Conservation (phyloP, 106 monocot genomes). For the Apostasia shenzhenica region DNA sequence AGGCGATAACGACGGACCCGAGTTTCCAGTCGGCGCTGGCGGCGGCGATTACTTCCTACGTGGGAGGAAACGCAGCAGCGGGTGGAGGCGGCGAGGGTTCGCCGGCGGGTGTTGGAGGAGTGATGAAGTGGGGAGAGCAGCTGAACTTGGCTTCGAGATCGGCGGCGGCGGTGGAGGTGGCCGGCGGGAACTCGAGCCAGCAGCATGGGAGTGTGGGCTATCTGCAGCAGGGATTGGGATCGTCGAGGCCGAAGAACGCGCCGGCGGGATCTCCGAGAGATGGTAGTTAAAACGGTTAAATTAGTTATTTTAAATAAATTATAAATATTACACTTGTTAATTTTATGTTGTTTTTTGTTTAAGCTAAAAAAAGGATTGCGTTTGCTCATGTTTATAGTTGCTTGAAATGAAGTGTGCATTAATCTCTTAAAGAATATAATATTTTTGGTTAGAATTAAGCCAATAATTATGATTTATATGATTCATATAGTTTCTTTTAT, state of each 20-base stretch:
- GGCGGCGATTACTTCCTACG: constrained; percentile 61
- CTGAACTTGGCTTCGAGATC: background rate
- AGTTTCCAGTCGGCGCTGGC: constrained; percentile 73
- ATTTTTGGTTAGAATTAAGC: too few relatives aligned
- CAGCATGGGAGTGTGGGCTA: background rate
- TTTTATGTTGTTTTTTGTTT: too few relatives aligned
- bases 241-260: background rate
- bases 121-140: constrained; percentile 4
- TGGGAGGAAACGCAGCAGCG: constrained; percentile 18
- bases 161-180: background rate
- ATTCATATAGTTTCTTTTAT: too few relatives aligned
- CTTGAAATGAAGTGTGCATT: too few relatives aligned
- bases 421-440: too few relatives aligned
- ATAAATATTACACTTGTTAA: too few relatives aligned
- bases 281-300: background rate
- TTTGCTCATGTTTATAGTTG: too few relatives aligned
- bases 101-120: background rate
- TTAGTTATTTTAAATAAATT: too few relatives aligned
- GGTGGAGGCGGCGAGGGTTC: background rate
- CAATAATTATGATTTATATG: too few relatives aligned
- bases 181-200: background rate
- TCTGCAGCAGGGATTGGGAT: background rate
- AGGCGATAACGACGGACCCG: constrained; percentile 79
- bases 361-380: too few relatives aligned
- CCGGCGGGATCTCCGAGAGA: background rate